Conservation (phyloP, 2,329 filamentous ascomycete species). For the Aaosphaeria arxii region DNA sequence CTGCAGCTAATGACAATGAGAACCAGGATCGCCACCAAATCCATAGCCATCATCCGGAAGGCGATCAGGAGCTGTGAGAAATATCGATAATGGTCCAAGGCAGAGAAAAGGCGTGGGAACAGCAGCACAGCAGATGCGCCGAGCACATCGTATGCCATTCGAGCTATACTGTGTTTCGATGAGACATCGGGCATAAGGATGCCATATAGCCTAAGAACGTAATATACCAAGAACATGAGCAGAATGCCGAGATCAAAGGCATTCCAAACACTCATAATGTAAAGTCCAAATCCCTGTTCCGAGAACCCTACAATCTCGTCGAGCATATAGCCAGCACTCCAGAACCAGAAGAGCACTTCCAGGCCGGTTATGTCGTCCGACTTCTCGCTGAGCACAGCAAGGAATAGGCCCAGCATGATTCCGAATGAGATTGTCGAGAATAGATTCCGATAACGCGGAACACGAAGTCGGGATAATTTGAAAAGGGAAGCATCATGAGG, state of each 20-base stretch:
- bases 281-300: constrained; percentile 92
- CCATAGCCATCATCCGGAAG: constrained; percentile 89
- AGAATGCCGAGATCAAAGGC: constrained; percentile 90
- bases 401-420: constrained; percentile 78
- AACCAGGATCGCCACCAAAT: constrained; percentile 79
- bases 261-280: constrained; percentile 98
- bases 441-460: constrained; percentile 87
- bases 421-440: constrained; percentile 85
- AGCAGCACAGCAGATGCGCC: constrained; percentile 87
- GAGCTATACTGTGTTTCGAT: constrained; percentile 64
- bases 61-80: constrained; percentile 94
- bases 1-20: constrained; percentile 85
- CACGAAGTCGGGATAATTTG: constrained; percentile 85
- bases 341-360: constrained; percentile 94
- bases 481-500: constrained; percentile 86
- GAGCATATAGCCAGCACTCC: constrained; percentile 95
- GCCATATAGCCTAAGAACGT: constrained; percentile 83
- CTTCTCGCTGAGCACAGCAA: constrained; percentile 74
- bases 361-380: constrained; percentile 78
- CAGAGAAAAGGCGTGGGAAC: constrained; percentile 85
- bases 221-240: constrained; percentile 81
- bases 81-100: constrained; percentile 92
- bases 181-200: constrained; percentile 73
- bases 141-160: constrained; percentile 89
- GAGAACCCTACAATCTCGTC: constrained; percentile 96